phyloP scores from a whole-genome alignment of 2,329 filamentous ascomycete genomes.

The Phoma sp. region DNA sequence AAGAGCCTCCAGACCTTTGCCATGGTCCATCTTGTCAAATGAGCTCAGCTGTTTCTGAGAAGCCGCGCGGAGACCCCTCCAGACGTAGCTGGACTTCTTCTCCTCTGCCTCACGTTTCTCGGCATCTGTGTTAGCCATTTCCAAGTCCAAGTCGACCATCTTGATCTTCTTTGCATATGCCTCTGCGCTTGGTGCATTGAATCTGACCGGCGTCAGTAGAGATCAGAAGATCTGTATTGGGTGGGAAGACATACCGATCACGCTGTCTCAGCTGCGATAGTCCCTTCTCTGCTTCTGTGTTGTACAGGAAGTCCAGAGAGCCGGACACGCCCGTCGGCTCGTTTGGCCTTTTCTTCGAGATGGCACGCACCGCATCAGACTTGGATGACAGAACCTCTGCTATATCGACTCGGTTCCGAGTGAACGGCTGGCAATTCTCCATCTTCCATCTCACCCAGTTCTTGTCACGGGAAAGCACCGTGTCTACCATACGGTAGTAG shows the following conservation, averaged over 20 bases:
- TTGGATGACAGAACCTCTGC: constrained; percentile 74
- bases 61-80: constrained; percentile 85
- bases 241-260: constrained; percentile 55
- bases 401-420: constrained; percentile 73
- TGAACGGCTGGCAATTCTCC: constrained; percentile 88
- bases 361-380: constrained; percentile 67
- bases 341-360: constrained; percentile 71
- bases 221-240: constrained; percentile 8
- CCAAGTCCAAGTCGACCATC: constrained; percentile 83
- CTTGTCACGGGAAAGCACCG: constrained; percentile 92
- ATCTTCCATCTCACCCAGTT: constrained; percentile 99
- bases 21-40: constrained; percentile 83
- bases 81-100: constrained; percentile 85
- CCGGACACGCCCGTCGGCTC: constrained; percentile 53
- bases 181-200: constrained; percentile 71
- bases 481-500: constrained; percentile 96
- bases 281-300: constrained; percentile 65
- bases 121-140: constrained; percentile 73
- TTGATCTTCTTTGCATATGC: constrained; percentile 76
- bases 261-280: constrained; percentile 73
- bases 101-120: constrained; percentile 67
- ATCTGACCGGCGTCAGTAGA: constrained; percentile 57
- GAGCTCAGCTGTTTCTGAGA: constrained; percentile 73
- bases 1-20: constrained; percentile 69
- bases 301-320: constrained; percentile 70